Percentiles rank a stretch among this genome's conserved stretches.
phyloP scores from a whole-genome alignment of 129 eudicot species.

The Sambucus nigra region DNA sequence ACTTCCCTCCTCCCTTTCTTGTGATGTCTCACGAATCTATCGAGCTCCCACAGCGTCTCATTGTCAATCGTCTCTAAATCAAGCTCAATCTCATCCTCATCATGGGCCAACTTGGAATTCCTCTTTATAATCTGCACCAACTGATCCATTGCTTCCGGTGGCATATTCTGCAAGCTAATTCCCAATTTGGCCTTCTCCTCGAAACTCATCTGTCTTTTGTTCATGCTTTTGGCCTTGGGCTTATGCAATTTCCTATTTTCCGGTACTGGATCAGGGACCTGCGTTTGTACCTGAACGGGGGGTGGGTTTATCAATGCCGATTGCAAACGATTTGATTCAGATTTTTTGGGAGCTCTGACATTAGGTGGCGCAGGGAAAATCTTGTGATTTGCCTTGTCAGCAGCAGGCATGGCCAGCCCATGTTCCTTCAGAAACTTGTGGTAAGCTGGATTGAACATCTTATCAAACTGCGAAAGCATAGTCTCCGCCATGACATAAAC shows the following conservation, averaged over 20 bases:
- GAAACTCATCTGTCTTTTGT: conserved; percentile 24
- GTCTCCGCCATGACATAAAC: conserved; percentile 28
- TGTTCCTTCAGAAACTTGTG: conserved; percentile 10
- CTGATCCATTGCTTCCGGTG: conserved; percentile 18
- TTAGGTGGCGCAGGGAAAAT: too few species aligned
- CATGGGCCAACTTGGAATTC: conserved; percentile 16
- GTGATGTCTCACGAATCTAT: conserved; percentile 19
- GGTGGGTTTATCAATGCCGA: not conserved
- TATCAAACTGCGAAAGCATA: conserved; percentile 22
- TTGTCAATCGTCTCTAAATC: conserved; percentile 38
- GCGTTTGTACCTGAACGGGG: not conserved
- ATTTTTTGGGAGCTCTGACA: not conserved
- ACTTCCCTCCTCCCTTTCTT: conserved; percentile 11
- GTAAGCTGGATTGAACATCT: conserved; percentile 15
- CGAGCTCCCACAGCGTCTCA: conserved; percentile 55
- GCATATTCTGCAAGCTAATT: conserved; percentile 12
- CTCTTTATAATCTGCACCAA: conserved; percentile 24
- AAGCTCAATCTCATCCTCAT: conserved; percentile 34
- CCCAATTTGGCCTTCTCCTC: conserved; percentile 33
- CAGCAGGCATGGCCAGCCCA: conserved; percentile 5
- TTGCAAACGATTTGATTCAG: conserved; percentile 2
- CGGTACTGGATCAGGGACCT: not conserved
- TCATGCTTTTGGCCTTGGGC: conserved; percentile 4
- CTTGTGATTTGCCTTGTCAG: conserved; percentile 3
- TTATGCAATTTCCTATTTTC: not conserved